These are phyloP conservation scores for Tetrapisispora taiwanensis DNA, from an alignment of 805 yeast genomes.

Conservation along the genomic window DNA sequence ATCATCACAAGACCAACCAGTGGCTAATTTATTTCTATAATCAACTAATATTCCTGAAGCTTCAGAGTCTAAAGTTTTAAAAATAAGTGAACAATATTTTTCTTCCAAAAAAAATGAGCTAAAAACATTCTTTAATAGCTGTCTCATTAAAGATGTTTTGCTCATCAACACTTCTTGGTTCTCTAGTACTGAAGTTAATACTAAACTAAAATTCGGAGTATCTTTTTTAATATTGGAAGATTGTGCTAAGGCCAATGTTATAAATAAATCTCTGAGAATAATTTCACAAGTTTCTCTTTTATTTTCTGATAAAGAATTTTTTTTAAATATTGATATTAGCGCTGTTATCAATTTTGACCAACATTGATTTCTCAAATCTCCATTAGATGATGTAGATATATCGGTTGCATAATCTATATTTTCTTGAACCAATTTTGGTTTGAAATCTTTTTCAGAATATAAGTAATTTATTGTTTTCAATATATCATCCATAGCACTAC, in stretches of 20 bases:
- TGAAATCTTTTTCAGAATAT: conserved; percentile 6
- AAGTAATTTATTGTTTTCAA: conserved; percentile 11
- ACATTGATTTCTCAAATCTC: conserved; percentile 6
- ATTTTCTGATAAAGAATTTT: neutral
- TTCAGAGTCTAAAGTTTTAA: conserved; percentile 47
- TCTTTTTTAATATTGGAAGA: conserved; percentile 10
- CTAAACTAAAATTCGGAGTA: conserved; percentile 39
- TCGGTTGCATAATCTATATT: neutral
- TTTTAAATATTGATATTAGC: conserved; percentile 13
- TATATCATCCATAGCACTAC: conserved; percentile 12
- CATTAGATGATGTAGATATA: neutral
- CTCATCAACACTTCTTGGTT: conserved; percentile 38
- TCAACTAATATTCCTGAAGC: conserved; percentile 38
- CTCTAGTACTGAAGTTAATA: conserved; percentile 46
- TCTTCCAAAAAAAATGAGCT: conserved; percentile 56
- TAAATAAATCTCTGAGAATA: conserved; percentile 15
- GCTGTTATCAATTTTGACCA: conserved; percentile 21
- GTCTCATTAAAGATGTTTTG: conserved; percentile 48
- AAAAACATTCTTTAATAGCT: conserved; percentile 52
- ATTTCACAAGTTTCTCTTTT: conserved; percentile 8
- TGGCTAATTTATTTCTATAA: conserved; percentile 33
- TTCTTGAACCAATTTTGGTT: neutral
- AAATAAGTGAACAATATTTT: conserved; percentile 41
- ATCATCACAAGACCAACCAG: conserved; percentile 56
- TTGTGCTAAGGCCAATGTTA: conserved; percentile 15